Conservation (phyloP, 1,284 basidiomycete genomes). For the Fomitiporia mediterranea region DNA sequence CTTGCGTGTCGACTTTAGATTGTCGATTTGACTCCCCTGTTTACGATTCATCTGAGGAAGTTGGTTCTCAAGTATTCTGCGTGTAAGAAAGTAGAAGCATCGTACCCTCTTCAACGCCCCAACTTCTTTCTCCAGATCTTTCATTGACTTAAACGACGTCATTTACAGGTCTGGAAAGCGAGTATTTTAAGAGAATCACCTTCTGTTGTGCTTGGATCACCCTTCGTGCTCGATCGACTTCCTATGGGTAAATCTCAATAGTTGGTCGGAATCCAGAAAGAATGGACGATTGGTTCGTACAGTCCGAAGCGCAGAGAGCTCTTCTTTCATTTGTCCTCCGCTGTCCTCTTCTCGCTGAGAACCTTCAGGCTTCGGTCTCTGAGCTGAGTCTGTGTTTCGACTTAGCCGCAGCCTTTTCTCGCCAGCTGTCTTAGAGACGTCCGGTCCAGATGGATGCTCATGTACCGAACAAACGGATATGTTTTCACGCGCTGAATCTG, state of each 20-base stretch:
- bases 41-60: conserved; percentile 45
- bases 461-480: no score
- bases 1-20: conserved; percentile 41
- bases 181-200: background rate
- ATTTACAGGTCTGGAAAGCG: background rate
- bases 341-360: background rate
- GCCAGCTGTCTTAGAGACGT: no score
- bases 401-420: no score
- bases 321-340: conserved; percentile 1
- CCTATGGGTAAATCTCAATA: background rate
- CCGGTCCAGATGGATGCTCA: no score
- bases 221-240: conserved; percentile 6
- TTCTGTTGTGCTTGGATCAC: background rate
- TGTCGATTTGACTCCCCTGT: conserved; percentile 41
- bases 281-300: background rate
- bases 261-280: background rate
- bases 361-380: background rate
- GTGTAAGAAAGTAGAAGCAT: background rate
- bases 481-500: no score
- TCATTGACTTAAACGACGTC: background rate
- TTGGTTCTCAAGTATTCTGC: background rate
- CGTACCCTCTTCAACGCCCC: conserved; percentile 32
- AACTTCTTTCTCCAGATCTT: conserved; percentile 36
- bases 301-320: conserved; percentile 1
- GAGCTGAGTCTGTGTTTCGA: background rate